These are phyloP conservation scores for Micractinium conductrix DNA, from an alignment of 139 green algal species.

Conservation along the genomic window DNA sequence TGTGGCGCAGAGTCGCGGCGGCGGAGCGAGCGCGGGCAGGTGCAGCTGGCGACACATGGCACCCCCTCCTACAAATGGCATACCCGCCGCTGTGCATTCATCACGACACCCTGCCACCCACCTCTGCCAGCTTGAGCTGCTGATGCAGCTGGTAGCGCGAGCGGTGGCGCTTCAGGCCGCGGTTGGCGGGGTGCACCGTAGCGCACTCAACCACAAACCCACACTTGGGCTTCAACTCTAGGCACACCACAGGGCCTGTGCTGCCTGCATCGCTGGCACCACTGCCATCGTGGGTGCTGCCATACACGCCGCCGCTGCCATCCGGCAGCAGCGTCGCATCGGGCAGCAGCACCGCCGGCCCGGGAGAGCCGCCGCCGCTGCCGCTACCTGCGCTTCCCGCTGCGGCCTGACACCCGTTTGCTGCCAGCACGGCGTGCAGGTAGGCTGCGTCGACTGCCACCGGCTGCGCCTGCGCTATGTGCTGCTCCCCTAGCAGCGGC, in stretches of 20 bases:
- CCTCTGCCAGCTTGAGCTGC: conserved; percentile 69
- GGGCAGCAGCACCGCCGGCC: conserved; percentile 30
- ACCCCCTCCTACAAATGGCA: too few species aligned
- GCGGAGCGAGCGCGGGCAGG: too few species aligned
- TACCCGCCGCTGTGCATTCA: too few species aligned
- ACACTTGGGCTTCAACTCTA: conserved; percentile 84
- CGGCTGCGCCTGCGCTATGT: background rate
- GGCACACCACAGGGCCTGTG: conserved; percentile 38
- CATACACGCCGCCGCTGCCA: background rate
- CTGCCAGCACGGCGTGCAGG: background rate
- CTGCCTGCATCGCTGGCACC: background rate
- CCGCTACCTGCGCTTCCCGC: background rate
- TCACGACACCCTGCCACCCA: conserved; percentile 5
- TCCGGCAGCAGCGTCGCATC: conserved; percentile 36
- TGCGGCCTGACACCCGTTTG: background rate
- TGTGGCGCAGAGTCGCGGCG: too few species aligned
- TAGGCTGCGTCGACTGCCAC: background rate
- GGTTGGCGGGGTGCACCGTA: conserved; percentile 28
- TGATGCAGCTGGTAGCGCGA: conserved; percentile 74
- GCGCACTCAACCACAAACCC: conserved; percentile 48
- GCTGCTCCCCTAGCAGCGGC: conserved; percentile 10
- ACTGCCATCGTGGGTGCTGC: background rate
- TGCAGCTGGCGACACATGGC: too few species aligned
- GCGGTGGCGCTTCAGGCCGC: conserved; percentile 42
- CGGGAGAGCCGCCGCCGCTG: background rate